Evolutionary conservation across 2,329 filamentous ascomycete species (phyloP).

Genomic region (Talaromyces albobiverticillius): DNA sequence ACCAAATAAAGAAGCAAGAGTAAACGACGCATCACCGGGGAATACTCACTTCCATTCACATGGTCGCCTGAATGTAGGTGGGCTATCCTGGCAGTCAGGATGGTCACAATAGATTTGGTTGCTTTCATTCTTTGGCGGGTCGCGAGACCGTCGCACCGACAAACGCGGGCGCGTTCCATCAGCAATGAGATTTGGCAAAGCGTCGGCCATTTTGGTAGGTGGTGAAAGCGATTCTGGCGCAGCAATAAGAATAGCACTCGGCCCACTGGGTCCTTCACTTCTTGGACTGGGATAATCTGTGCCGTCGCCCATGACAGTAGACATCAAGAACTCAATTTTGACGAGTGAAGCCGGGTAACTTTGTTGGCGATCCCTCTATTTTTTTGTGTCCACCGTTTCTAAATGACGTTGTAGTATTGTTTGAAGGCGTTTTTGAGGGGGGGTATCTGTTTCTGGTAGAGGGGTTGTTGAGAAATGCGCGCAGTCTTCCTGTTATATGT

Average conservation of each 20-base stretch:
- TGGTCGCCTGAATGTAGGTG: conserved; percentile 70
- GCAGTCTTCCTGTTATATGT: conserved; percentile 12
- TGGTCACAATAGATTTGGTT: conserved; percentile 77
- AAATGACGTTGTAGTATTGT: not conserved
- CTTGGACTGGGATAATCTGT: conserved; percentile 43
- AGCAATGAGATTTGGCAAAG: conserved; percentile 10
- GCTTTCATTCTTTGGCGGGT: conserved; percentile 61
- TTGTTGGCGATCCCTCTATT: not conserved
- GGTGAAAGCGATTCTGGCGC: conserved; percentile 32
- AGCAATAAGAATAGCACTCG: conserved; percentile 33
- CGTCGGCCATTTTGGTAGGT: conserved; percentile 36
- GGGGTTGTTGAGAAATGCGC: conserved; percentile 1
- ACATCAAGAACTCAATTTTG: conserved; percentile 11
- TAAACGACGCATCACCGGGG: not conserved
- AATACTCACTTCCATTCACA: conserved; percentile 88
- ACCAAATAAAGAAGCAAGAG: conserved; percentile 24
- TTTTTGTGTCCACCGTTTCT: not conserved
- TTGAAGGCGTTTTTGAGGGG: not conserved
- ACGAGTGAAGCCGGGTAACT: conserved; percentile 2
- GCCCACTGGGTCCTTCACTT: conserved; percentile 40
- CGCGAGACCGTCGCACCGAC: conserved; percentile 43
- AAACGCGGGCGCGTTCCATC: conserved; percentile 39
- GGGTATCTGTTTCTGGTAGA: not conserved
- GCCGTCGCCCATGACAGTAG: conserved; percentile 37
- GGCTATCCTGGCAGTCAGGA: conserved; percentile 64